Percentiles rank a stretch among this genome's conserved stretches.
phyloP scores from a whole-genome alignment of 148 eudicot genomes.

The Cornus kousa region DNA sequence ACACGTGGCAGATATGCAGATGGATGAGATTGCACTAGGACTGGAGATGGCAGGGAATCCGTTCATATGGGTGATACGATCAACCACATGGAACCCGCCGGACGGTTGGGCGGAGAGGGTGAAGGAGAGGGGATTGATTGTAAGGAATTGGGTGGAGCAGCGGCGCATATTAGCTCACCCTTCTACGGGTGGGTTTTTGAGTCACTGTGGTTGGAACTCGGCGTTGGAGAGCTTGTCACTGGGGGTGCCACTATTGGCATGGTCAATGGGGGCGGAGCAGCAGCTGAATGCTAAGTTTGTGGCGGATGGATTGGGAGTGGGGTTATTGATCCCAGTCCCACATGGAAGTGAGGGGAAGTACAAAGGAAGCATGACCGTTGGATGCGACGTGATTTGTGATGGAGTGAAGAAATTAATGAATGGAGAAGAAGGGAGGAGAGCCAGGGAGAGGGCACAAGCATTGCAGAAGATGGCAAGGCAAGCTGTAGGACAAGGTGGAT shows the following conservation, averaged over 20 bases:
- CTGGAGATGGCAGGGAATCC: slow-evolving; percentile 23
- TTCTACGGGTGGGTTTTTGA: slow-evolving; percentile 28
- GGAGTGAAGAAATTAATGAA: slow-evolving; percentile 34
- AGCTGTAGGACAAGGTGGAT: slow-evolving; percentile 28
- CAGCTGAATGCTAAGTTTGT: slow-evolving; percentile 27
- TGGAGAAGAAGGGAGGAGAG: slow-evolving; percentile 21
- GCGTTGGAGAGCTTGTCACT: slow-evolving; percentile 30
- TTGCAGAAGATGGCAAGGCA: slow-evolving; percentile 15
- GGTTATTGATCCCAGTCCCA: slow-evolving; percentile 10
- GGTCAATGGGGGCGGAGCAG: slow-evolving; percentile 42
- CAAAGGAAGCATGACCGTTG: neutral
- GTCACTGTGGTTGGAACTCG: slow-evolving; percentile 38
- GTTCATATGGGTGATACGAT: slow-evolving; percentile 33
- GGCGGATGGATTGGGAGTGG: slow-evolving; percentile 23
- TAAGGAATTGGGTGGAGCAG: slow-evolving; percentile 34
- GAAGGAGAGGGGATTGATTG: slow-evolving; percentile 25
- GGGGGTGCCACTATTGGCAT: slow-evolving; percentile 30
- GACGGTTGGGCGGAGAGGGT: slow-evolving; percentile 22
- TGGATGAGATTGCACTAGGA: slow-evolving; percentile 35
- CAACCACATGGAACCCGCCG: slow-evolving; percentile 21
- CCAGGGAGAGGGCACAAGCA: slow-evolving; percentile 21
- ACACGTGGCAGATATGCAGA: slow-evolving; percentile 17
- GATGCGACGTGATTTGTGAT: slow-evolving; percentile 3
- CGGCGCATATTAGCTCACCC: slow-evolving; percentile 20
- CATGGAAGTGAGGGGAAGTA: neutral